phyloP scores from a whole-genome alignment of 331 rosid species.

The Quercus tomentella region DNA sequence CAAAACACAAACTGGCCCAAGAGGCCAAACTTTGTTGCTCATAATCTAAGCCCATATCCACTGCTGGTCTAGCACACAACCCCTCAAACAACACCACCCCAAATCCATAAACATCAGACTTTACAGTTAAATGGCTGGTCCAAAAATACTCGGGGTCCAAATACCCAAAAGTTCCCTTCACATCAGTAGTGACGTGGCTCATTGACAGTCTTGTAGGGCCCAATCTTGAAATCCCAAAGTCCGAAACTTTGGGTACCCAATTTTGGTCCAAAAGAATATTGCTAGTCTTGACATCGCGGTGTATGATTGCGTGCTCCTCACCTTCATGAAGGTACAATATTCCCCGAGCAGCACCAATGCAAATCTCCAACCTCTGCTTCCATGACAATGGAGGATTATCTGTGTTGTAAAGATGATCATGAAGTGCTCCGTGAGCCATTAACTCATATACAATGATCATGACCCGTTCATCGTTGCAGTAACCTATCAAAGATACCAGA shows the following conservation, averaged over 20 bases:
- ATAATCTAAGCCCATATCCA: neutral
- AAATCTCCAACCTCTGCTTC: constrained; percentile 37
- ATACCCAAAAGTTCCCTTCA: constrained; percentile 52
- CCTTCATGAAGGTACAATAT: constrained; percentile 48
- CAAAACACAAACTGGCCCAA: neutral
- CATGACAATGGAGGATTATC: constrained; percentile 30
- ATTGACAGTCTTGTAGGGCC: constrained; percentile 21
- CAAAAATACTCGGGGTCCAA: constrained; percentile 46
- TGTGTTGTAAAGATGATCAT: constrained; percentile 22
- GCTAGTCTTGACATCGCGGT: constrained; percentile 53
- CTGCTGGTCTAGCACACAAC: constrained; percentile 7
- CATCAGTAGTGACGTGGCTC: constrained; percentile 26
- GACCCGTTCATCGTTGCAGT: constrained; percentile 27
- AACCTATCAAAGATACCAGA: constrained; percentile 35
- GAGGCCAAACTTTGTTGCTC: neutral
- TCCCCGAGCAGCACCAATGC: constrained; percentile 44
- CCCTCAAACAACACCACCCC: constrained; percentile 35
- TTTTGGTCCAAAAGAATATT: constrained; percentile 46
- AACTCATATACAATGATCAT: constrained; percentile 54
- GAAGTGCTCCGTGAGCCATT: constrained; percentile 38
- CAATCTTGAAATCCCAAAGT: constrained; percentile 40
- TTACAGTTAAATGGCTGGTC: constrained; percentile 26
- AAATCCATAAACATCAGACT: constrained; percentile 51
- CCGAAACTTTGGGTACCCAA: constrained; percentile 55
- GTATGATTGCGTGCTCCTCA: constrained; percentile 39